Evolutionary conservation across 805 yeast genomes (phyloP).

Genomic region (Candida piceae): DNA sequence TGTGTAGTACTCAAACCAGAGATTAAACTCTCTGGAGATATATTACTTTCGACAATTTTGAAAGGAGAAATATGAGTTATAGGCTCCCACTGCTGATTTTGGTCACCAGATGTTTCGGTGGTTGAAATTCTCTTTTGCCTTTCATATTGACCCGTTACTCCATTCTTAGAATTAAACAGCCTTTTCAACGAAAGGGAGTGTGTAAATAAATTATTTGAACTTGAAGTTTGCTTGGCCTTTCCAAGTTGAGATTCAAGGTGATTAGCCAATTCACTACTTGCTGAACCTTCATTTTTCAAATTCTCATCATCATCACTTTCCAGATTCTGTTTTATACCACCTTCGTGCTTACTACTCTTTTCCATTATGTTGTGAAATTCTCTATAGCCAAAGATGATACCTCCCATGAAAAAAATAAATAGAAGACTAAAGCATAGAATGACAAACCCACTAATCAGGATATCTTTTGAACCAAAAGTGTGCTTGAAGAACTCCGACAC

Average conservation of each 20-base stretch:
- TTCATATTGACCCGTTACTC: background rate
- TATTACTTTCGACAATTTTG: slow-evolving; percentile 11
- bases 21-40: slow-evolving; percentile 7
- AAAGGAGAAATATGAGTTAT: slow-evolving; percentile 15
- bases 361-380: slow-evolving; percentile 13
- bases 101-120: no score
- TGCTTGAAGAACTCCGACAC: slow-evolving; percentile 11
- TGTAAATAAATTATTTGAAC: no score
- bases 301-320: no score
- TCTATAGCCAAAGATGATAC: slow-evolving; percentile 12
- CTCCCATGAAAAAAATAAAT: slow-evolving; percentile 12
- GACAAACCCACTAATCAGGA: slow-evolving; percentile 10
- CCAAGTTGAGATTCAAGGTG: no score
- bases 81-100: no score
- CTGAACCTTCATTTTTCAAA: no score
- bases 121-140: background rate
- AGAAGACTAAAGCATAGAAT: slow-evolving; percentile 11
- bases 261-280: no score
- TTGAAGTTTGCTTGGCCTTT: no score
- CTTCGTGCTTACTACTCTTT: background rate
- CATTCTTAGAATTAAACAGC: no score
- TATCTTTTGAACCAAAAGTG: slow-evolving; percentile 14
- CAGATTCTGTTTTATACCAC: no score
- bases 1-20: background rate
- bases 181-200: no score